phyloP scores from a whole-genome alignment of 495 filamentous ascomycete genomes.

The Niebla homalea region DNA sequence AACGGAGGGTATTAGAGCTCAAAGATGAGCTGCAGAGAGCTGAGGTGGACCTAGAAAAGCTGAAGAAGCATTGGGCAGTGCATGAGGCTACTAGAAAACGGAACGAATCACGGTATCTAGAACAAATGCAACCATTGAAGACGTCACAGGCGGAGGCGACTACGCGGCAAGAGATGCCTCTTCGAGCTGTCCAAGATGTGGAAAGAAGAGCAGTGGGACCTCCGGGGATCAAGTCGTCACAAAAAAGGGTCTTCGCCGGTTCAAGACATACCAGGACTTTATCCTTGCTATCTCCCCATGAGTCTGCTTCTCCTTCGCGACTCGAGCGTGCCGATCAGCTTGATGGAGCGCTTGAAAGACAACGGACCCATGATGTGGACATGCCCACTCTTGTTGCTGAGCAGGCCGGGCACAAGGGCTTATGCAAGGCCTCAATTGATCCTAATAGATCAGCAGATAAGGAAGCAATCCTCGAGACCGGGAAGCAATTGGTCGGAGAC shows the following conservation, averaged over 20 bases:
- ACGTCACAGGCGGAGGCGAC: conserved; percentile 17
- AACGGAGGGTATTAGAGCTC: conserved; percentile 83
- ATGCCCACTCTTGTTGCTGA: not conserved
- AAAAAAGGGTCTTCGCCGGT: conserved; percentile 52
- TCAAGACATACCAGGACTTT: conserved; percentile 66
- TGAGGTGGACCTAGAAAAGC: conserved; percentile 56
- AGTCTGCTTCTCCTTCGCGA: not conserved
- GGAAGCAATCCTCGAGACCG: conserved; percentile 49
- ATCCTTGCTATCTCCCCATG: conserved; percentile 63
- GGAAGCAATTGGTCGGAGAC: conserved; percentile 82
- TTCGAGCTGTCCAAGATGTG: conserved; percentile 31
- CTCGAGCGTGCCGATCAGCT: too few species aligned
- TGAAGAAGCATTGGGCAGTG: conserved; percentile 72
- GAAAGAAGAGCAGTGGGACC: conserved; percentile 37
- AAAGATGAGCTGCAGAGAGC: conserved; percentile 75
- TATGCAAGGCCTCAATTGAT: not conserved
- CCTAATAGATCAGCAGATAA: conserved; percentile 2
- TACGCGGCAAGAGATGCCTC: conserved; percentile 20
- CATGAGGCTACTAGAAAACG: conserved; percentile 71
- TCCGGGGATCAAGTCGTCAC: conserved; percentile 21
- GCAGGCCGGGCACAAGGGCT: not conserved
- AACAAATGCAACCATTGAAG: conserved; percentile 44
- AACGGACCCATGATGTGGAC: too few species aligned
- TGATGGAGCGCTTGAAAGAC: too few species aligned
- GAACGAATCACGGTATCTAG: conserved; percentile 44